Evolutionary conservation across 2,329 filamentous ascomycete genomes (phyloP).

Genomic region (Alternaria arborescens): DNA sequence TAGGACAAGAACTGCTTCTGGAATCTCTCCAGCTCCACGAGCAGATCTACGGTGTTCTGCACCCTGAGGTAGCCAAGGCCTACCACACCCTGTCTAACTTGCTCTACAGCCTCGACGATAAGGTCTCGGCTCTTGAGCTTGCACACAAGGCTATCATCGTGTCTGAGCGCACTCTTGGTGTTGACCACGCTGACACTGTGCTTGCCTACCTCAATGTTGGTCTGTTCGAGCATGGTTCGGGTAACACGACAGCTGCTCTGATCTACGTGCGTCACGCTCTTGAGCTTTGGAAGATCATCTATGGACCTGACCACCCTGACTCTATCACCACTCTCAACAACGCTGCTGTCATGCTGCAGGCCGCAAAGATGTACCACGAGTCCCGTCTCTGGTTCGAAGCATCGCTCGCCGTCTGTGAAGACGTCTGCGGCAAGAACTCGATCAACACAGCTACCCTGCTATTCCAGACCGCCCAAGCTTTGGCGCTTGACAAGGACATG

Average conservation of each 20-base stretch:
- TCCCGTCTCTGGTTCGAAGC: slow-evolving; percentile 97
- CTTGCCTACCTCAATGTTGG: slow-evolving; percentile 96
- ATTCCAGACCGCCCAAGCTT: slow-evolving; percentile 95
- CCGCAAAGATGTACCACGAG: slow-evolving; percentile 92
- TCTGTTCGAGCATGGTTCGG: slow-evolving; percentile 89
- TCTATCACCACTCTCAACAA: slow-evolving; percentile 99
- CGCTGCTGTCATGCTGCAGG: slow-evolving; percentile 96
- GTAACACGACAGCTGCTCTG: slow-evolving; percentile 88
- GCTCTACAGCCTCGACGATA: slow-evolving; percentile 98
- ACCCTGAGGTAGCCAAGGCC: slow-evolving; percentile 93
- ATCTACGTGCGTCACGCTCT: slow-evolving; percentile 91
- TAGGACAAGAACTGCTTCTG: slow-evolving; percentile 94
- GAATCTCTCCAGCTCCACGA: slow-evolving; percentile 96
- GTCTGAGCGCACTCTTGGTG: slow-evolving; percentile 88
- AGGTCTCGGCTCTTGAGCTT: slow-evolving; percentile 92
- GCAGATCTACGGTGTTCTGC: slow-evolving; percentile 97
- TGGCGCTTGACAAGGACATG: slow-evolving; percentile 94
- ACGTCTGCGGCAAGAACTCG: slow-evolving; percentile 86
- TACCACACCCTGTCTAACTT: slow-evolving; percentile 96
- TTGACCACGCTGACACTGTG: slow-evolving; percentile 93
- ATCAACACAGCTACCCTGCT: slow-evolving; percentile 93
- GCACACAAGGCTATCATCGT: slow-evolving; percentile 97
- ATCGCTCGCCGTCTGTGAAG: slow-evolving; percentile 86
- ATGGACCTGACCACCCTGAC: slow-evolving; percentile 91
- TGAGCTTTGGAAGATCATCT: slow-evolving; percentile 96